Evolutionary conservation across 106 monocot genomes (phyloP).

Genomic region (Amphibolis antarctica): DNA sequence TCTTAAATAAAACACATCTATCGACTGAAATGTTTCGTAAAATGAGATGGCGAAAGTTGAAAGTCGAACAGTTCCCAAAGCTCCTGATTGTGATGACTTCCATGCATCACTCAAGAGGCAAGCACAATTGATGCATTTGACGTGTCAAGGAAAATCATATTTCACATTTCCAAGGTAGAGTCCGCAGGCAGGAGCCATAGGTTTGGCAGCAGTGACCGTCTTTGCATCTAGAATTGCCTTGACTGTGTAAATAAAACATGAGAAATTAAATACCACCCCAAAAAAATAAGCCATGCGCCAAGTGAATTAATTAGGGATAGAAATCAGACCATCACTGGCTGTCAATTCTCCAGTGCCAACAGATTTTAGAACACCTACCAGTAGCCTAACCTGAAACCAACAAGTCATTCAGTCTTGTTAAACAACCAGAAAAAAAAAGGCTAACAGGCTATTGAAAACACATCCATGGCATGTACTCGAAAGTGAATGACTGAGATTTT

Average conservation of each 20-base stretch:
- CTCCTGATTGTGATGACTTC: too few species aligned
- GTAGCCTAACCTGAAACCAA: slow-evolving; percentile 60
- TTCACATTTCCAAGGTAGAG: slow-evolving; percentile 79
- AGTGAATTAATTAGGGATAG: background rate
- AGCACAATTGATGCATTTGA: background rate
- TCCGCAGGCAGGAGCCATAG: slow-evolving; percentile 92
- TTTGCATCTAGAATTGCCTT: slow-evolving; percentile 70
- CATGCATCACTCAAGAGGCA: too few species aligned
- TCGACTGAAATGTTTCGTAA: background rate
- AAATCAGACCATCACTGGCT: slow-evolving; percentile 42
- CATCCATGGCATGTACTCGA: too few species aligned
- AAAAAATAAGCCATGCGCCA: background rate
- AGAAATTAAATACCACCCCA: too few species aligned
- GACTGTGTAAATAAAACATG: too few species aligned
- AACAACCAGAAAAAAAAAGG: background rate
- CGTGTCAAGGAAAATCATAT: slow-evolving; percentile 41
- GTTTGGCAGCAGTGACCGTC: slow-evolving; percentile 58
- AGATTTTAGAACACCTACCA: slow-evolving; percentile 79
- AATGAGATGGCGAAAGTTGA: background rate
- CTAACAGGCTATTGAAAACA: background rate
- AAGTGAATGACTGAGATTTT: too few species aligned
- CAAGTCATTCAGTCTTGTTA: background rate
- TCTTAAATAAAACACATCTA: too few species aligned
- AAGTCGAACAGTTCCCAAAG: too few species aligned
- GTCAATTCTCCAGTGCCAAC: slow-evolving; percentile 68